Evolutionary conservation across 495 filamentous ascomycete species (phyloP).

Genomic region (Penicillium coffeae): DNA sequence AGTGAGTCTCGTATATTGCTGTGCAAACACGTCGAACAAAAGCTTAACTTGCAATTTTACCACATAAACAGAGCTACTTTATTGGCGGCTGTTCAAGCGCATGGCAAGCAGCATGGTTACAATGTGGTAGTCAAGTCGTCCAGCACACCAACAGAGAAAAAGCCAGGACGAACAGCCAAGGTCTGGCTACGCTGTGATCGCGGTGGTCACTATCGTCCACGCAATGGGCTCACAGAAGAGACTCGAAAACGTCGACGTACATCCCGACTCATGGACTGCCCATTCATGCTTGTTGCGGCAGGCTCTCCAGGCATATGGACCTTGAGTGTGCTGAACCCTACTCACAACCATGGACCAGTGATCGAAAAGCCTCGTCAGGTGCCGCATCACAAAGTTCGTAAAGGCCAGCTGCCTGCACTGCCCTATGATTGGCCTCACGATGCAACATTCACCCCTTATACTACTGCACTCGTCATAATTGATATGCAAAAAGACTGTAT

Average conservation of each 20-base stretch:
- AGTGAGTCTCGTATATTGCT: conserved; percentile 23
- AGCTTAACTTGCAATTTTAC: conserved; percentile 4
- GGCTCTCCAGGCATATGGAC: conserved; percentile 45
- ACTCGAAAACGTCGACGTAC: conserved; percentile 45
- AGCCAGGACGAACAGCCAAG: conserved; percentile 45
- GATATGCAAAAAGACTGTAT: conserved; percentile 72
- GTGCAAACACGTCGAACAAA: background rate
- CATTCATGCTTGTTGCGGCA: conserved; percentile 45
- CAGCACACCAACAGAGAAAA: conserved; percentile 46
- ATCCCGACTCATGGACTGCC: conserved; percentile 46
- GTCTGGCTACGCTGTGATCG: conserved; percentile 49
- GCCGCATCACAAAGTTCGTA: conserved; percentile 43
- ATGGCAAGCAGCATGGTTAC: conserved; percentile 45
- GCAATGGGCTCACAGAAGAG: conserved; percentile 48
- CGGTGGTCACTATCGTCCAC: conserved; percentile 48
- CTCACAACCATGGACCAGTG: conserved; percentile 45
- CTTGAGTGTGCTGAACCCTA: conserved; percentile 40
- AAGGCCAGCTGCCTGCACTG: conserved; percentile 43
- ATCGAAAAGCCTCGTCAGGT: conserved; percentile 39
- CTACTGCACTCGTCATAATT: conserved; percentile 64
- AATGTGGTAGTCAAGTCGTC: conserved; percentile 49
- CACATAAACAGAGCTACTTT: conserved; percentile 27
- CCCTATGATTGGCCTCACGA: conserved; percentile 67
- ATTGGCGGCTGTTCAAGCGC: conserved; percentile 40
- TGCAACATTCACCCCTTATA: conserved; percentile 49